These are phyloP conservation scores for Pleurotus pulmonarius DNA, from an alignment of 768 basidiomycete genomes.

Conservation along the genomic window DNA sequence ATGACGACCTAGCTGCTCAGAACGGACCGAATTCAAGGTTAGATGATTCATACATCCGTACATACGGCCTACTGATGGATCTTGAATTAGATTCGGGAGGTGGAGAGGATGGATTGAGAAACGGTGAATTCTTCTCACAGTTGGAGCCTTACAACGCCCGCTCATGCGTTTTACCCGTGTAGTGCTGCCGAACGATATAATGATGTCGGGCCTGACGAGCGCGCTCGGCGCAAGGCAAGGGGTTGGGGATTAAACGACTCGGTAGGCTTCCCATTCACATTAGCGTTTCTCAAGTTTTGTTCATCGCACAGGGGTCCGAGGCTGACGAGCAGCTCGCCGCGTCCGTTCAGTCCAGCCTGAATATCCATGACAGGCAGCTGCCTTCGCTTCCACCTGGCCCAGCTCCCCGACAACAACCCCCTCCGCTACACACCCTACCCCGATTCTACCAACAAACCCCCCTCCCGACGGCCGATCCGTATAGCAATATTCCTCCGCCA, in stretches of 20 bases:
- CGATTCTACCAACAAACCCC: neutral
- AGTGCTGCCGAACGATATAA: conserved; percentile 84
- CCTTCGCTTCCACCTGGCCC: neutral
- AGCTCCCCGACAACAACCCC: neutral
- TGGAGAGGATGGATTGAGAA: conserved; percentile 92
- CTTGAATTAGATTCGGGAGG: conserved; percentile 63
- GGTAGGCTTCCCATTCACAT: too few species aligned
- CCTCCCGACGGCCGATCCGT: neutral
- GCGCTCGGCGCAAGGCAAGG: conserved; percentile 50
- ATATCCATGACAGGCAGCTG: neutral
- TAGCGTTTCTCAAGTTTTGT: neutral
- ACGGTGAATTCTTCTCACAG: conserved; percentile 40
- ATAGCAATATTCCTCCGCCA: neutral
- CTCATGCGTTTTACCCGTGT: conserved; percentile 7
- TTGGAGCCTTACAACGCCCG: neutral
- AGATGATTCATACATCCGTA: conserved; percentile 11
- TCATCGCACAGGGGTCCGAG: neutral
- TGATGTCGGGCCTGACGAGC: conserved; percentile 59
- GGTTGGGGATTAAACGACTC: conserved; percentile 63
- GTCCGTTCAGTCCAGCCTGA: neutral
- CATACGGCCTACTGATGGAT: conserved; percentile 10
- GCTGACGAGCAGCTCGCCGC: conserved; percentile 1
- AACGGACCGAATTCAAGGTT: conserved; percentile 83
- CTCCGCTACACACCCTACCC: neutral
- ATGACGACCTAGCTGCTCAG: conserved; percentile 74